phyloP scores from a whole-genome alignment of 73 alveolate species.

The Paramecium caudatum region DNA sequence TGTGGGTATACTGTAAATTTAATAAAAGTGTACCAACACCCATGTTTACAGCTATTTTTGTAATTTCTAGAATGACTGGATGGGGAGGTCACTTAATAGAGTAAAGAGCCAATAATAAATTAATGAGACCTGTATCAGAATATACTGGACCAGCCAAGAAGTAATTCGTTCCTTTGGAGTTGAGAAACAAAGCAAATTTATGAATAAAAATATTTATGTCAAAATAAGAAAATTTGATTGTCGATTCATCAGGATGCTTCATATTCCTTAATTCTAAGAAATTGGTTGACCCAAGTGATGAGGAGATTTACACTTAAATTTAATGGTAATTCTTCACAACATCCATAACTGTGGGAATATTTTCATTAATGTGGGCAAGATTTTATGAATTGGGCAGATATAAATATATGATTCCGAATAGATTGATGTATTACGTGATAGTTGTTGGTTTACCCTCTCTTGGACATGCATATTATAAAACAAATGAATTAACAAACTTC shows the following conservation, averaged over 20 bases:
- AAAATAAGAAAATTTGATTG: background rate
- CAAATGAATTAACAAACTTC: conserved; percentile 1
- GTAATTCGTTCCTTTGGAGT: conserved; percentile 59
- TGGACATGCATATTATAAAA: conserved; percentile 54
- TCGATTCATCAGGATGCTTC: conserved; percentile 55
- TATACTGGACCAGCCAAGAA: conserved; percentile 79
- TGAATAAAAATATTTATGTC: conserved; percentile 34
- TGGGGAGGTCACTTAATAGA: conserved; percentile 88
- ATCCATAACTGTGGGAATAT: conserved; percentile 25
- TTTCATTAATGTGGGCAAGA: conserved; percentile 64
- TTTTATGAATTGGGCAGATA: conserved; percentile 66
- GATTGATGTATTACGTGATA: conserved; percentile 30
- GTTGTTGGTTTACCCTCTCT: conserved; percentile 43
- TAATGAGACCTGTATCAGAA: conserved; percentile 80
- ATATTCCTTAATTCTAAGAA: background rate
- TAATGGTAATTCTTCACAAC: background rate
- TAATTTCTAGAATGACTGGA: conserved; percentile 75
- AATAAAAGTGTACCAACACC: conserved; percentile 24
- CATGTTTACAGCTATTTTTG: conserved; percentile 45
- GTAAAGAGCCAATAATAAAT: conserved; percentile 80
- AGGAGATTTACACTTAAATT: conserved; percentile 4
- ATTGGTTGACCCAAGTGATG: conserved; percentile 37
- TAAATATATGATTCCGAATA: conserved; percentile 65
- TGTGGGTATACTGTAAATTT: conserved; percentile 52
- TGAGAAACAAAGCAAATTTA: conserved; percentile 56